Percentiles rank a stretch among this genome's conserved stretches.
These are phyloP conservation scores for Exophiala bonariae DNA, from an alignment of 2,329 filamentous ascomycete species.

Conservation along the genomic window DNA sequence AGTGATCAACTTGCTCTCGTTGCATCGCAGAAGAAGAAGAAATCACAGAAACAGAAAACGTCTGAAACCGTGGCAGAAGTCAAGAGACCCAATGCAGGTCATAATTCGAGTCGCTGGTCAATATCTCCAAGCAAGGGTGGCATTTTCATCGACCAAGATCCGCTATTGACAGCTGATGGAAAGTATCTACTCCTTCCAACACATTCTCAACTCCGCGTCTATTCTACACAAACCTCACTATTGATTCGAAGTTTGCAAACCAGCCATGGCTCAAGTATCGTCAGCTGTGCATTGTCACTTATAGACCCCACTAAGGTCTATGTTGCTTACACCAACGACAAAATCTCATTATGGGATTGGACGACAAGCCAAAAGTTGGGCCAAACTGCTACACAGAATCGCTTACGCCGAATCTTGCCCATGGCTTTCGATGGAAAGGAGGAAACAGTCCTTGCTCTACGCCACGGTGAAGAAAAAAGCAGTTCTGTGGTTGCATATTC, in stretches of 20 bases:
- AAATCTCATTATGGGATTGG: conserved; percentile 62
- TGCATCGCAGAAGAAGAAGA: conserved; percentile 24
- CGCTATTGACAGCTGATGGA: conserved; percentile 59
- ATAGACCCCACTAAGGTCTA: conserved; percentile 54
- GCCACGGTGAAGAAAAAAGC: conserved; percentile 5
- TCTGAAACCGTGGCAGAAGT: background rate
- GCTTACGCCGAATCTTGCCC: conserved; percentile 13
- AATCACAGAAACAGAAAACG: conserved; percentile 5
- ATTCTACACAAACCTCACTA: conserved; percentile 77
- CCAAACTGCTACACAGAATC: conserved; percentile 3
- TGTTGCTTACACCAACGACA: conserved; percentile 52
- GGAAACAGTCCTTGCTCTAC: conserved; percentile 14
- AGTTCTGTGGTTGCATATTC: conserved; percentile 7
- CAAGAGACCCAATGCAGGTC: background rate
- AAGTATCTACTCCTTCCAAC: conserved; percentile 73
- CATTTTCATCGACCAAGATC: conserved; percentile 56
- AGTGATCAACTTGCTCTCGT: background rate
- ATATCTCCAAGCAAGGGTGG: conserved; percentile 55
- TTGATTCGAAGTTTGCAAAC: conserved; percentile 71
- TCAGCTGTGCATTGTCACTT: conserved; percentile 54
- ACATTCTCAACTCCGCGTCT: conserved; percentile 74
- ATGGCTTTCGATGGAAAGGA: conserved; percentile 9
- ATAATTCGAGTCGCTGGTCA: conserved; percentile 38
- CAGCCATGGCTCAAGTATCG: conserved; percentile 47
- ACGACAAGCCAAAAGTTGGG: conserved; percentile 37